A percentile compares a stretch with the other conserved stretches of the same genome.
These are phyloP conservation scores for Dunaliella primolecta DNA, from an alignment of 139 green algal genomes.

Conservation along the genomic window DNA sequence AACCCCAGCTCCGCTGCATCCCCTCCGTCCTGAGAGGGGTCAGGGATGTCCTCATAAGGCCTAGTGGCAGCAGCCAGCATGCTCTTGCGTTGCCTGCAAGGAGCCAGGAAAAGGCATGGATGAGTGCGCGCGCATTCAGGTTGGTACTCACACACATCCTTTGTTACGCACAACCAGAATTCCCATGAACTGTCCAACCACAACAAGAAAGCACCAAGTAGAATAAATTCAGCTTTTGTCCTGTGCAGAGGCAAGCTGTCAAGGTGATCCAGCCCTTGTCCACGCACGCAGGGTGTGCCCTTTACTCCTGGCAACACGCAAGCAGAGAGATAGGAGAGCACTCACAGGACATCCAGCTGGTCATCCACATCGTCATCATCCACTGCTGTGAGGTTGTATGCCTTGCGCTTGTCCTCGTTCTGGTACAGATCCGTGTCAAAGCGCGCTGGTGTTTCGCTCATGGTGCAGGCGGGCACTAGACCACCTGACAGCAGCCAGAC, in stretches of 20 bases:
- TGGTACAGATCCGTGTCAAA: constrained; percentile 47
- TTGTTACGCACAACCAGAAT: too few relatives aligned
- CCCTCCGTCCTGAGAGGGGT: constrained; percentile 15
- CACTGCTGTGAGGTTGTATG: constrained; percentile 24
- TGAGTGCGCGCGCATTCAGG: too few relatives aligned
- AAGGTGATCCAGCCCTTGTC: constrained; percentile 1
- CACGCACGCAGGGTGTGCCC: not conserved
- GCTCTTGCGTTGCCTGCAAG: constrained; percentile 6
- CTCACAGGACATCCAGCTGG: constrained; percentile 14
- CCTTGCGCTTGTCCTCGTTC: constrained; percentile 13
- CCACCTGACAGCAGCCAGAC: too few relatives aligned
- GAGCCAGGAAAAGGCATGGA: too few relatives aligned
- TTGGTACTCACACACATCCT: too few relatives aligned
- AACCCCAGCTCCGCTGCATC: constrained; percentile 9
- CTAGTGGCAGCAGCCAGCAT: too few relatives aligned
- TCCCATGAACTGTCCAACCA: too few relatives aligned
- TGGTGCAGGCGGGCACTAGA: too few relatives aligned
- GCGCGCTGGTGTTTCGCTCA: too few relatives aligned
- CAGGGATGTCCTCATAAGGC: too few relatives aligned
- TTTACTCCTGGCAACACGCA: constrained; percentile 11
- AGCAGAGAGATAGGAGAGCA: not conserved
- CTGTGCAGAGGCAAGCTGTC: not conserved
- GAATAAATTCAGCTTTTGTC: too few relatives aligned
- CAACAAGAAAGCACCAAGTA: too few relatives aligned
- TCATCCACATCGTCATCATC: constrained; percentile 42